Base-by-base conservation (phyloP, 495 filamentous ascomycete genomes). In the Massariosphaeria phaeospora region DNA sequence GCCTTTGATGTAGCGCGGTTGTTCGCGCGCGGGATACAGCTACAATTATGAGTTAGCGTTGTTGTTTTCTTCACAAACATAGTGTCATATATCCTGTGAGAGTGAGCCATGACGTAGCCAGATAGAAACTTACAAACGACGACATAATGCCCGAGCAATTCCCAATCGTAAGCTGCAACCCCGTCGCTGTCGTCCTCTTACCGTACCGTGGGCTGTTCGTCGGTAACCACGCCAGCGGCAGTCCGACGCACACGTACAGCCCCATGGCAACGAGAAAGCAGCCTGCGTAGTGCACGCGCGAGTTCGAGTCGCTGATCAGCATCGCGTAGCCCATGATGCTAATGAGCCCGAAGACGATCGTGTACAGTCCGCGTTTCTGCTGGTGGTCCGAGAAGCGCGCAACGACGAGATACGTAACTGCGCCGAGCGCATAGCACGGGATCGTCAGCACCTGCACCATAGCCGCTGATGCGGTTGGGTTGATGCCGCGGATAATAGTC, bases 381-480 rank as follows among this genome's bases (percentile, higher is more conserved):
- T 74, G 71, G 9, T 69, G 69, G 65, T 89, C 86, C 18, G 79
- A 83, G 18, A 84, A 52, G 47, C 72, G 73, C 1, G 86, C 85
- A 2, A 81, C 67, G 8, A 72, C 54, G 62, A 89, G 75, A 55
- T 86, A 89, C 0, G 75, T 76, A 26, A 83, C 72, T 0, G 83
- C 84, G 0, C 85, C 86, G 9, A 88, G 65, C 34, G 76, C 76
- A 60, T 89, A 91, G 65, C 83, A 85, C 3, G 86, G 86, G 35
- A 91, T 85, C 0, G 85, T 89, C n/a, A 89, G 76, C 21, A 84
- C 77, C 67, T 91, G 86, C 15, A 85, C 74, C 50, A 85, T 68
- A 0, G 84, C 76, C 0, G 71, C 70, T 0, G 77, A 72, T 77
- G 83, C 88, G 7, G 18, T 54, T 13, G 71, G 62, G 1, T 83